A percentile compares a stretch with the other conserved stretches of the same genome.
phyloP scores from a whole-genome alignment of 805 yeast genomes.

The Barnettozyma siamensis region DNA sequence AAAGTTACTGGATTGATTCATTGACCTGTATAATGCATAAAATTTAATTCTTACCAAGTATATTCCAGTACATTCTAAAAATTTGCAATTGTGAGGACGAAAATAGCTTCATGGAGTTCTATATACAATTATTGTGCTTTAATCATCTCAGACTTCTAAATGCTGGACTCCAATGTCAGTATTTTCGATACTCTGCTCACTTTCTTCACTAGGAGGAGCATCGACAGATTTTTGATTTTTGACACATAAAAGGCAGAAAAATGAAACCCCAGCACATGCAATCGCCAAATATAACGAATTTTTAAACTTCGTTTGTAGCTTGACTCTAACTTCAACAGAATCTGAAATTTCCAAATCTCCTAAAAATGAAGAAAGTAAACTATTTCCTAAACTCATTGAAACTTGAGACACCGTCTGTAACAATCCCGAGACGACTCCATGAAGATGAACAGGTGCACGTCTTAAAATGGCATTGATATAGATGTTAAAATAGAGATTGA shows the following conservation, averaged over 20 bases:
- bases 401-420: constrained; percentile 32
- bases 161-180: too few species aligned
- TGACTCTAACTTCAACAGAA: background rate
- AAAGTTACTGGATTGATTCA: constrained; percentile 2
- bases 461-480: constrained; percentile 28
- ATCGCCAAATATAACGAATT: constrained; percentile 8
- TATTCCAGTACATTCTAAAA: too few species aligned
- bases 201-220: background rate
- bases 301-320: constrained; percentile 5
- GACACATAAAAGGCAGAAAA: constrained; percentile 4
- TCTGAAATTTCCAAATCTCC: constrained; percentile 18
- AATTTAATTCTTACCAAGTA: too few species aligned
- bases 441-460: constrained; percentile 32
- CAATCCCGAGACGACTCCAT: constrained; percentile 35
- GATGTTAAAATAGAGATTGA: constrained; percentile 30
- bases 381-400: constrained; percentile 27
- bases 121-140: too few species aligned
- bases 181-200: background rate
- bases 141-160: too few species aligned
- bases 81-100: too few species aligned
- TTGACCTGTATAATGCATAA: too few species aligned
- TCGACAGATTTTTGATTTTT: constrained; percentile 11
- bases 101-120: too few species aligned
- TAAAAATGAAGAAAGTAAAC: constrained; percentile 24
- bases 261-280: constrained; percentile 6